Percentiles rank a stretch among this genome's conserved stretches.
These are phyloP conservation scores for Entomortierella beljakovae DNA, from an alignment of 192 early-diverging fungal genomes.

Conservation along the genomic window DNA sequence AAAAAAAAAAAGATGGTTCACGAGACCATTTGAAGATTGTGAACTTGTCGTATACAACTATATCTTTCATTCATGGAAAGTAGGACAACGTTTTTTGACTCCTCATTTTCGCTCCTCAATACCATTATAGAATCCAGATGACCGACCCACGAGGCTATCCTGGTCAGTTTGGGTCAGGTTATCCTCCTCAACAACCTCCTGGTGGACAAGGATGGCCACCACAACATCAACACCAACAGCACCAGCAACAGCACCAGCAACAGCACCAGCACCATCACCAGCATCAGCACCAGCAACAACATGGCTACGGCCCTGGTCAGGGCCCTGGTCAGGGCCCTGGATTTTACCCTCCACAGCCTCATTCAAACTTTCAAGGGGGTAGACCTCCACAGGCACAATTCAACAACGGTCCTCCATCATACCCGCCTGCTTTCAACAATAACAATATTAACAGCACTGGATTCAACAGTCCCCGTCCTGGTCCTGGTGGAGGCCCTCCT, in stretches of 20 bases:
- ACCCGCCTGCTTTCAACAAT: conserved; percentile 23
- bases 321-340: conserved; percentile 13
- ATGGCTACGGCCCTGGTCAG: background rate
- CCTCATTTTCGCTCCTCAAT: too few relatives aligned
- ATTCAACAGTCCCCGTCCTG: conserved; percentile 22
- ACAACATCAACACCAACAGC: conserved; percentile 21
- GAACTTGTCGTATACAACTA: too few relatives aligned
- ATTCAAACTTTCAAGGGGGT: conserved; percentile 11
- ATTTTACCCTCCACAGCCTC: conserved; percentile 18
- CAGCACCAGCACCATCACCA: conserved; percentile 1
- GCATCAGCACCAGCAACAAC: conserved; percentile 25
- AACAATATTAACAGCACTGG: conserved; percentile 4
- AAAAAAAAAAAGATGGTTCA: too few relatives aligned
- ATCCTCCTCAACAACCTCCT: conserved; percentile 16
- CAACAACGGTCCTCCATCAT: conserved; percentile 9
- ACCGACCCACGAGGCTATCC: conserved; percentile 34
- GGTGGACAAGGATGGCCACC: conserved; percentile 22
- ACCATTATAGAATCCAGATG: conserved; percentile 11
- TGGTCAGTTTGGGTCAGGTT: conserved; percentile 19
- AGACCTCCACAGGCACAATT: conserved; percentile 25
- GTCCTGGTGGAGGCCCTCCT: conserved; percentile 8
- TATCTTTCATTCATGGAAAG: too few relatives aligned
- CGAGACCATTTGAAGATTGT: too few relatives aligned
- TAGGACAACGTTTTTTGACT: too few relatives aligned
- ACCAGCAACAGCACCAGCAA: too few relatives aligned